Evolutionary conservation across 345 rosid species (phyloP), one percentile per base, ranked within the genome.

Genomic region (Balakata baccata): DNA sequence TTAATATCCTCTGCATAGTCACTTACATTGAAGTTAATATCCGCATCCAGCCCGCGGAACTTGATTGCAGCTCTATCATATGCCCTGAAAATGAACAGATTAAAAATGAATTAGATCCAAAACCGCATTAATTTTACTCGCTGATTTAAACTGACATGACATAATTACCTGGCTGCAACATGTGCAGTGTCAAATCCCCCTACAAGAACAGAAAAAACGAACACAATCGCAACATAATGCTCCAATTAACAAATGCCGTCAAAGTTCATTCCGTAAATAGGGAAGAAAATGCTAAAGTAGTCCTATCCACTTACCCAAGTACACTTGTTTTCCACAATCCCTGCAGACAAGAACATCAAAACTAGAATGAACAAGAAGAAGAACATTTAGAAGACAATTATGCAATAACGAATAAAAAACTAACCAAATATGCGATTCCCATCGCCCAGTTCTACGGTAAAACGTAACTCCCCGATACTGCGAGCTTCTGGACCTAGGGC

Each of bases 351-450:
- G 38, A 73, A 62, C 52, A 0, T 23, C 37, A 65, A 11, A 20
- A 39, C 14, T 51, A 69, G 34, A 41, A 45, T 71, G n/a, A 39
- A n/a, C n/a, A n/a, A 22, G n/a, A 47, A 46, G 50, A 58, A 1
- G 8, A 34, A 11, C 3, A n/a, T 54, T 18, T 54, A 8, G 59
- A 16, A 20, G 57, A 63, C 3, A n/a, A 39, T 18, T 8, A 38
- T 38, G 45, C 18, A 52, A 3, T 34, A 10, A 73, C 0, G 11
- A 46, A 9, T 53, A 25, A 39, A 23, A 0, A 25, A 73, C 84
- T 37, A 57, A 96, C 99, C 98, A 96, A 72, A 96, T 96, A 80
- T 96, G 99, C 7, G 99, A 96, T 66, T 96, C 99, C 99, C 99
- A 96, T 56, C 99, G 85, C 66, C 99, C 98, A 25, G 99, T 96